A percentile compares a stretch with the other conserved stretches of the same genome.
Conservation (phyloP, 2,329 filamentous ascomycete species). For the Trichoderma cornu-damae region DNA sequence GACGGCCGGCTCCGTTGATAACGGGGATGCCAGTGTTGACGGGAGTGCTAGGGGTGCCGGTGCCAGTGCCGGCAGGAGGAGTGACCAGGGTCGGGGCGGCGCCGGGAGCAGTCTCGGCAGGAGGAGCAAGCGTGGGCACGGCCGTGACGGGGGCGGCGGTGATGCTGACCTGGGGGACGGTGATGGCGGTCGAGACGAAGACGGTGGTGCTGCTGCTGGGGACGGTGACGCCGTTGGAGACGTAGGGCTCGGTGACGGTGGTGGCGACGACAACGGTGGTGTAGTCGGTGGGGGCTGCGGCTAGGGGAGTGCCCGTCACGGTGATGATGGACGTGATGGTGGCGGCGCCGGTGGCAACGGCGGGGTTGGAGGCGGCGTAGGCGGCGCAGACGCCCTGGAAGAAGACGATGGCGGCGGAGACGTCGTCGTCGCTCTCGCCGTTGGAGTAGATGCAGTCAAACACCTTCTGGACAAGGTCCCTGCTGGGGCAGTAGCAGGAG, state of each 20-base stretch:
- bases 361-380: conserved; percentile 72
- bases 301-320: conserved; percentile 46
- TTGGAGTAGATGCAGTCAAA: conserved; percentile 77
- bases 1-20: conserved; percentile 37
- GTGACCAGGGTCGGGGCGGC: conserved; percentile 22
- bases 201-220: conserved; percentile 43
- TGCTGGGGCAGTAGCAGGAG: conserved; percentile 80
- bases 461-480: conserved; percentile 70
- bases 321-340: conserved; percentile 57
- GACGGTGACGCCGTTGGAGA: conserved; percentile 45
- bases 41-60: conserved; percentile 33
- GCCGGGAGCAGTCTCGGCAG: conserved; percentile 1
- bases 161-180: conserved; percentile 51
- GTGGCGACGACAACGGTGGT: conserved; percentile 48
- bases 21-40: conserved; percentile 34
- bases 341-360: conserved; percentile 71
- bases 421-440: conserved; percentile 59
- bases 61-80: conserved; percentile 28
- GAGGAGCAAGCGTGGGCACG: conserved; percentile 36
- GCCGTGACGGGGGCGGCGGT: conserved; percentile 23
- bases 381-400: conserved; percentile 87
- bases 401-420: conserved; percentile 70
- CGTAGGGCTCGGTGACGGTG: conserved; percentile 47
- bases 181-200: conserved; percentile 47
- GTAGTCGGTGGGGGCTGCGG: conserved; percentile 41